These are phyloP conservation scores for Coemansia sp. DNA, from an alignment of 371 early-diverging fungal genomes.

Conservation along the genomic window DNA sequence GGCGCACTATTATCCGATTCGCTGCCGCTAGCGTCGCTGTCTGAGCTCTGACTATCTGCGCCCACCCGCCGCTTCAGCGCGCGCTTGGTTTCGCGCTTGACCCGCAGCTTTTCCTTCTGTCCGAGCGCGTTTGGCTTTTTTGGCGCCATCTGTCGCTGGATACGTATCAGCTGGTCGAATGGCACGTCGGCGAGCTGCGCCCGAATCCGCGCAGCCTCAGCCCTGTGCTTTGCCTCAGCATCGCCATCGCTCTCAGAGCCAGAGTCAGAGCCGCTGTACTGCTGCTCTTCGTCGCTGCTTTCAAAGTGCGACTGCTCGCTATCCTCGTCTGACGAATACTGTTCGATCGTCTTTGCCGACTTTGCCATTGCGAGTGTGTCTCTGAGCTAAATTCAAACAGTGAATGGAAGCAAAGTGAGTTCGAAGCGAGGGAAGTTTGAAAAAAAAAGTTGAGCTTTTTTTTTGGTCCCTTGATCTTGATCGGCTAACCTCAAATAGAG, in stretches of 20 bases:
- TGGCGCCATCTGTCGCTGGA: constrained; percentile 68
- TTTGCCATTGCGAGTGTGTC: constrained; percentile 13
- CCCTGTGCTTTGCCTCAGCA: constrained; percentile 34
- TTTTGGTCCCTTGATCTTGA: background rate
- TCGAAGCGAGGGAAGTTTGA: background rate
- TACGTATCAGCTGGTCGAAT: constrained; percentile 74
- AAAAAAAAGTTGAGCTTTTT: background rate
- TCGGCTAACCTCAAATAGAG: too few species aligned
- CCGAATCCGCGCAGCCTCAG: constrained; percentile 30
- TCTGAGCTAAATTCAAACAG: background rate
- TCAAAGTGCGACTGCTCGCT: constrained; percentile 21
- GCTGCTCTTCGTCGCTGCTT: constrained; percentile 9
- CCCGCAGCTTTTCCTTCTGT: constrained; percentile 31
- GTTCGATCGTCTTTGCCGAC: constrained; percentile 15
- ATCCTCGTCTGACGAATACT: constrained; percentile 49
- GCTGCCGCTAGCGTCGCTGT: constrained; percentile 9
- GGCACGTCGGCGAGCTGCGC: constrained; percentile 71
- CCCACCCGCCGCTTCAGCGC: constrained; percentile 21
- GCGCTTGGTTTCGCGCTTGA: constrained; percentile 39
- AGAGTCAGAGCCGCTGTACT: constrained; percentile 7
- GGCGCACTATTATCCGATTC: constrained; percentile 24
- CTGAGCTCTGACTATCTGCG: background rate
- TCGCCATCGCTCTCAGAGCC: constrained; percentile 22
- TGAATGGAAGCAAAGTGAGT: background rate
- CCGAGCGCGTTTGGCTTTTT: constrained; percentile 56